A percentile compares a stretch with the other conserved stretches of the same genome.
These are phyloP conservation scores for Hypoxylon cercidicola DNA, from an alignment of 495 filamentous ascomycete species.

Conservation along the genomic window DNA sequence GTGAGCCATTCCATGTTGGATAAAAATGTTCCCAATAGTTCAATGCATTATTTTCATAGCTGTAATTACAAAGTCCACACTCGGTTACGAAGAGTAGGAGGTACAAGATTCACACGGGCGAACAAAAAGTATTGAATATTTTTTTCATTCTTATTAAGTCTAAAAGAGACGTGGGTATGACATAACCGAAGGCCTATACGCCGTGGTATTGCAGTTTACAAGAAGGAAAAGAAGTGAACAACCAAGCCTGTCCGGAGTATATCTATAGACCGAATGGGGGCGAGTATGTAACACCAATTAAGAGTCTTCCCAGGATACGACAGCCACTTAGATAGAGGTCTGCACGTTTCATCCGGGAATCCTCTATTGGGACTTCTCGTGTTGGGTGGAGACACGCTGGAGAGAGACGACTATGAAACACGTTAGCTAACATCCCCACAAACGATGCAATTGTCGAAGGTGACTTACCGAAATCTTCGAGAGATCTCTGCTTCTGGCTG, in stretches of 20 bases:
- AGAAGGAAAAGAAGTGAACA: conserved; percentile 54
- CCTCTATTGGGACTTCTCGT: conserved; percentile 77
- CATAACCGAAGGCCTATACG: conserved; percentile 47
- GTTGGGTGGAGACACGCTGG: conserved; percentile 84
- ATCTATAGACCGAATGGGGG: conserved; percentile 46
- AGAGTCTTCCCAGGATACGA: conserved; percentile 26
- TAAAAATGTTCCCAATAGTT: no score
- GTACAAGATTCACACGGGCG: no score
- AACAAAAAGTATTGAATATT: conserved; percentile 27
- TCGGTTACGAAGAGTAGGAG: no score
- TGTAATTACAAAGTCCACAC: no score
- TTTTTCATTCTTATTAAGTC: conserved; percentile 53
- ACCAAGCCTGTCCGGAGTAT: conserved; percentile 41
- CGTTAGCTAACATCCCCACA: conserved; percentile 51
- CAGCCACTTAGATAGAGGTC: conserved; percentile 15
- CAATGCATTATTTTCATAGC: no score
- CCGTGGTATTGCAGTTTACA: conserved; percentile 55
- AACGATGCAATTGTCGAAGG: not conserved
- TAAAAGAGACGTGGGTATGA: conserved; percentile 50
- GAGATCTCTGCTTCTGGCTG: conserved; percentile 75
- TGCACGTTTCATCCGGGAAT: conserved; percentile 32
- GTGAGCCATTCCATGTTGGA: no score
- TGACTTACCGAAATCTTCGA: conserved; percentile 86
- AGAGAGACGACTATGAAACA: conserved; percentile 72
- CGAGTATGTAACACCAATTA: conserved; percentile 47